Base-by-base conservation (phyloP, 192 early-diverging fungal species). In the Backusella circina region DNA sequence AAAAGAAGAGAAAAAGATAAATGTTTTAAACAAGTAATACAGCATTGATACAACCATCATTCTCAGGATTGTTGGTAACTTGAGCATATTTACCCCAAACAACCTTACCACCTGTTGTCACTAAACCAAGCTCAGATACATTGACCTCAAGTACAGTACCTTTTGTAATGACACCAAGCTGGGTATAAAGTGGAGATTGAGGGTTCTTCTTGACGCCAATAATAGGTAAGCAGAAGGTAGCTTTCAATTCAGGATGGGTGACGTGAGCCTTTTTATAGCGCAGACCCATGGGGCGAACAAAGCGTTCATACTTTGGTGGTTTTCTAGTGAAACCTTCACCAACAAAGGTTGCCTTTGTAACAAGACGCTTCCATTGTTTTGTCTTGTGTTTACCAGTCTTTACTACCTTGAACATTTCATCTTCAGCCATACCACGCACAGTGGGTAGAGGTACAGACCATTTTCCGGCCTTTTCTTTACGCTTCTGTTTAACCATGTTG, bases 401-500 rank as follows among this genome's bases (percentile, higher is more conserved):
- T 66, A 97, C 83, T 7, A 99, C 98, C 88, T 96, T 96, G 88
- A 98, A 98, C 87, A 99, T 97, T 86, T 99, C 98, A 72, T 97
- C 98, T 84, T 99, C 98, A 66, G 97, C 96, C 88, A 99, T 96
- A 68, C 96, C 98, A 75, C 95, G 95, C 35, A 99, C 98, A 86
- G 97, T 97, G 74, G 98, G 98, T 79, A 99, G 77, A 32, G 98
- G 98, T 12, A 99, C 98, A 50, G 88, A 86, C 97, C 96, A 97
- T 84, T 98, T 98, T 28, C 96, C 97, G 26, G 97, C 97, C 91
- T 98, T 98, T 86, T 99, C 98, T 89, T 98, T 99, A 71, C 98
- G 91, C 91, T 99, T 99, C 83, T 99, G 98, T 90, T 99, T 99
- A 79, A 99, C 94, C 95, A 97, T 97, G 87, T 99, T 99, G 82